Evolutionary conservation across 2,329 filamentous ascomycete genomes (phyloP), one percentile per base, ranked within the genome.

Genomic region (Waltergamsia citrina): DNA sequence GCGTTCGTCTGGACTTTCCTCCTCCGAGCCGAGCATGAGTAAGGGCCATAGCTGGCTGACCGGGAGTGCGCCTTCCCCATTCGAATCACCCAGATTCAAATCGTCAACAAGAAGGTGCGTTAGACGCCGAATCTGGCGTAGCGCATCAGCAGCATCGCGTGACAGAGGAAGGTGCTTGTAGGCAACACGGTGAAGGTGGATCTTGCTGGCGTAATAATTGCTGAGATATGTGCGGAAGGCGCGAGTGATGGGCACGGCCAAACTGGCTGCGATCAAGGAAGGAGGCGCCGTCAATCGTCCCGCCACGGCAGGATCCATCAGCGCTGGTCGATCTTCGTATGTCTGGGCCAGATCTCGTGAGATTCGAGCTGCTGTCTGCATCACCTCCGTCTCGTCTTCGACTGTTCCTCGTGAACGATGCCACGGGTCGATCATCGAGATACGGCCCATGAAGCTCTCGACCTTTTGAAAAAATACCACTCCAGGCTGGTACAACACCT

Each of bases 11-110:
- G 48, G 26, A 30, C 66, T 62, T n/a, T 69, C 63, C 40, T 71
- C 69, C 44, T 76, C 71, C 7, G 61, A 64, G 0, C 70, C 70
- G 40, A 68, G 57, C 63, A 76, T 71, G 26, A 75, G 51, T 7
- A 74, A 48, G 2, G 70, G 70, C 72, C 69, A 75, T 5, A 75
- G 54, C 56, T 74, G 65, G 38, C 69, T 74, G 31, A 72, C 67
- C 0, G 71, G 69, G 3, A 74, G 51, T n/a, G n/a, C n/a, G n/a
- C n/a, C n/a, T n/a, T n/a, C n/a, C n/a, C n/a, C n/a, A n/a, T n/a
- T n/a, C 7, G 64, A 55, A 22, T 67, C 61, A 10, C 63, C 59
- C 1, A 50, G 50, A 19, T 63, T 55, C 7, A 59, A 44, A n/a
- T 62, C 54, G 2, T 42, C 41, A 8, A 48, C 48, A 35, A 74